Evolutionary conservation across 345 rosid species (phyloP).

Genomic region (Noccaea bulbosa): DNA sequence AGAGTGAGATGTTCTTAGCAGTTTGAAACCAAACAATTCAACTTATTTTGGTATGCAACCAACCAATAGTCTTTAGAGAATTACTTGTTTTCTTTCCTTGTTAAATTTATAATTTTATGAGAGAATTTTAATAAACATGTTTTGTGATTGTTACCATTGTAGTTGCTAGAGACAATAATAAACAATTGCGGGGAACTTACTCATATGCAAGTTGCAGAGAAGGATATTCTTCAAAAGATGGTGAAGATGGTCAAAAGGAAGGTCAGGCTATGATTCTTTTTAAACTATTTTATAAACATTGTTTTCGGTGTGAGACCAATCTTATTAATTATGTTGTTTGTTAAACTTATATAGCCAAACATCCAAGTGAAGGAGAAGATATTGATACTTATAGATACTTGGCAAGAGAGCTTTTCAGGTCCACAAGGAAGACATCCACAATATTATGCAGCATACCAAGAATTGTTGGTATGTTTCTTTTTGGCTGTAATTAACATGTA

Average conservation of each 20-base stretch:
- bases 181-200: slow-evolving; percentile 98
- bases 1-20: neutral
- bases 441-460: slow-evolving; percentile 93
- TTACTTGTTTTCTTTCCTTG: neutral
- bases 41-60: slow-evolving; percentile 1
- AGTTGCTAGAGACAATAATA: slow-evolving; percentile 93
- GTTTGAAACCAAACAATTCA: neutral
- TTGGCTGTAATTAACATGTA: slow-evolving; percentile 14
- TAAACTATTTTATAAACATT: neutral
- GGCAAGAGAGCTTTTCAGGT: slow-evolving; percentile 99
- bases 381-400: slow-evolving; percentile 80
- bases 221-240: slow-evolving; percentile 88
- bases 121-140: neutral
- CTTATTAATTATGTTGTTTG: slow-evolving; percentile 28
- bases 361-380: slow-evolving; percentile 94
- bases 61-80: slow-evolving; percentile 1
- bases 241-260: slow-evolving; percentile 86
- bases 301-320: slow-evolving; percentile 41
- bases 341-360: slow-evolving; percentile 63
- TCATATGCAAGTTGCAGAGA: slow-evolving; percentile 98
- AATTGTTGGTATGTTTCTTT: slow-evolving; percentile 71
- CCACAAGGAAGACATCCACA: slow-evolving; percentile 98
- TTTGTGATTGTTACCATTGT: slow-evolving; percentile 35
- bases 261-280: slow-evolving; percentile 52
- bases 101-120: neutral